Percentiles rank a stretch among this genome's conserved stretches.
Evolutionary conservation across 768 basidiomycete genomes (phyloP).

Genomic region (Postia placenta): DNA sequence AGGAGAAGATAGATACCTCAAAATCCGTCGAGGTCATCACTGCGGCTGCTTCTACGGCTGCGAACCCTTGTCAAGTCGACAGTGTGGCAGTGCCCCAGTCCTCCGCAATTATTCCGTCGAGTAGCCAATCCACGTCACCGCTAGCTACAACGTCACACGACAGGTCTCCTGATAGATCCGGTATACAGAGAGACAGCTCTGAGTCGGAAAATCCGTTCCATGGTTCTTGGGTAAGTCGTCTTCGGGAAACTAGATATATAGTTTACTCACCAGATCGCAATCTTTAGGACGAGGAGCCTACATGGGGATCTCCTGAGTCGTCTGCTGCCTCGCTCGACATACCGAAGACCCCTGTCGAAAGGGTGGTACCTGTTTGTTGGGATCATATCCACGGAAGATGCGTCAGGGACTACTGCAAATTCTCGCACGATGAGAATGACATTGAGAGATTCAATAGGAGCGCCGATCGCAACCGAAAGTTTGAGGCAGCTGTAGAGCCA

Average conservation of each 20-base stretch:
- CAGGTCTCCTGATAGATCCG: not conserved
- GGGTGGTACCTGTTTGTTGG: slow-evolving; percentile 1
- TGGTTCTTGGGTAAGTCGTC: slow-evolving; percentile 1
- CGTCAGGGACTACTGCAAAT: slow-evolving; percentile 1
- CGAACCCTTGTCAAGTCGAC: not conserved
- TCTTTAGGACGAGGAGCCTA: not conserved
- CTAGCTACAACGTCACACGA: not conserved
- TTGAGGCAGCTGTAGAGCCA: not conserved
- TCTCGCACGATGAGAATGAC: slow-evolving; percentile 5
- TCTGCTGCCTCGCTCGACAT: not conserved
- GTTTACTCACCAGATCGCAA: not conserved
- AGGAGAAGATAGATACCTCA: not conserved
- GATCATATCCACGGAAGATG: slow-evolving; percentile 7
- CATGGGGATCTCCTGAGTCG: not conserved
- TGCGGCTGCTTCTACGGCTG: not conserved
- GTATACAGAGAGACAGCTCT: not conserved
- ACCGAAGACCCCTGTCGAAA: not conserved
- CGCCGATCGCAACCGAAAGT: not conserved
- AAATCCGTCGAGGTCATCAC: not conserved
- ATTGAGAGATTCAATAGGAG: not conserved
- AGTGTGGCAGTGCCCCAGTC: not conserved
- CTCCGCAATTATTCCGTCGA: not conserved
- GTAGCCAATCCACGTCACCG: not conserved
- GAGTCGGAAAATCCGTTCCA: not conserved
- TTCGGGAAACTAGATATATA: not conserved